phyloP scores from a whole-genome alignment of 257 asterid species.

The Nicotiana sylvestris region DNA sequence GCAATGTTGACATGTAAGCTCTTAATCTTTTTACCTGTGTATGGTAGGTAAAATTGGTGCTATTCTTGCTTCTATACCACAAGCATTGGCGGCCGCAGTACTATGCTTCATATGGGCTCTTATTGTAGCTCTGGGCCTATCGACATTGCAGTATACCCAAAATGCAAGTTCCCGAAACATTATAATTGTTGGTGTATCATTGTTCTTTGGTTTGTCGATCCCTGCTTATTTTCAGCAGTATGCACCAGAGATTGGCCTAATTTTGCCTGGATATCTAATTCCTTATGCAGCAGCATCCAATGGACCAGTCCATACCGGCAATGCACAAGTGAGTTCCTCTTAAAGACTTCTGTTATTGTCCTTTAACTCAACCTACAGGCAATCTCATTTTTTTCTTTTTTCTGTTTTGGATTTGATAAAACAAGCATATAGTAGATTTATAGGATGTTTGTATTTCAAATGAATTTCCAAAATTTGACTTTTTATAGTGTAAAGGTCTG shows the following conservation, averaged over 20 bases:
- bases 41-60: conserved; percentile 88
- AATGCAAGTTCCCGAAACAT: conserved; percentile 78
- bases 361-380: background rate
- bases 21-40: background rate
- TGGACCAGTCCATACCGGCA: conserved; percentile 75
- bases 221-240: conserved; percentile 93
- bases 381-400: background rate
- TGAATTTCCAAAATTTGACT: background rate
- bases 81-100: conserved; percentile 90
- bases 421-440: background rate
- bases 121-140: conserved; percentile 73
- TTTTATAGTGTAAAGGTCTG: background rate
- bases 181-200: conserved; percentile 74
- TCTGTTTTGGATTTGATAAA: background rate
- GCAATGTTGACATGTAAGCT: background rate
- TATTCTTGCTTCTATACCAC: conserved; percentile 92
- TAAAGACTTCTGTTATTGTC: background rate
- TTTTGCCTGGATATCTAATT: conserved; percentile 79
- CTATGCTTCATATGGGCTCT: conserved; percentile 92
- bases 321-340: conserved; percentile 49
- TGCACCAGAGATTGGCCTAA: conserved; percentile 60
- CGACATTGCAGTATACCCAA: conserved; percentile 69
- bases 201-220: conserved; percentile 89
- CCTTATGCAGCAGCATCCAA: conserved; percentile 93
- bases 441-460: background rate